Evolutionary conservation across 768 basidiomycete genomes (phyloP), one percentile per base, ranked within the genome.

Genomic region (Cyathus striatus): DNA sequence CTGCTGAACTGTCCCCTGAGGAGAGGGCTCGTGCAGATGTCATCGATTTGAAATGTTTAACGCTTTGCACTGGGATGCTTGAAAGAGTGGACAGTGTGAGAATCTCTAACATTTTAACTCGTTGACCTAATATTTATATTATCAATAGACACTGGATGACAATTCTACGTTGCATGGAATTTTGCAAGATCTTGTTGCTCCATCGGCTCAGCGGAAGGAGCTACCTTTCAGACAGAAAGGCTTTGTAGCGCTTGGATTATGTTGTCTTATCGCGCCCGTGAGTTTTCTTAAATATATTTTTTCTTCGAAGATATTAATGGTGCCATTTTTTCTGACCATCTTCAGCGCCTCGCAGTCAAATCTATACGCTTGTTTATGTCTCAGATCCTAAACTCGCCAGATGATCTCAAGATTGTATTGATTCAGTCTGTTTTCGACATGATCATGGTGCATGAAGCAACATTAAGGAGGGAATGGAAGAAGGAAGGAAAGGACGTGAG

Each of bases 351-450:
- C 22, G 65, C 68, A 3, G 6, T 54, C 2, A 48, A 48, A 24
- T 54, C 70, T 51, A 79, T 90, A 58, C 70, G 76, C 12, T 67
- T 87, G 1, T 89, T 91, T 60, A 81, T 39, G 61, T 46, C 69
- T 5, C 82, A 87, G 57, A 68, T 89, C 1, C 66, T 78, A 38
- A 57, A 65, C 2, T 75, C 81, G 0, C 78, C 86, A 0, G 81
- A 83, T 25, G 66, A 71, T 1, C 71, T 92, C 50, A 84, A 79
- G 63, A 62, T 80, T 9, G 77, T 74, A 37, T 72, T 88, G n/a
- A 62, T 90, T n/a, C 80, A 90, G 53, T 76, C 86, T 43, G 59
- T 92, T 3, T 90, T 95, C 52, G 93, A 96, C 59, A 71, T 91
- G 26, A 63, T 94, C 41, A 92, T 92, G 81, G 79, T 88, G 1